Base-by-base conservation (phyloP, 2,329 filamentous ascomycete species). In the Nannizzia gypsea region DNA sequence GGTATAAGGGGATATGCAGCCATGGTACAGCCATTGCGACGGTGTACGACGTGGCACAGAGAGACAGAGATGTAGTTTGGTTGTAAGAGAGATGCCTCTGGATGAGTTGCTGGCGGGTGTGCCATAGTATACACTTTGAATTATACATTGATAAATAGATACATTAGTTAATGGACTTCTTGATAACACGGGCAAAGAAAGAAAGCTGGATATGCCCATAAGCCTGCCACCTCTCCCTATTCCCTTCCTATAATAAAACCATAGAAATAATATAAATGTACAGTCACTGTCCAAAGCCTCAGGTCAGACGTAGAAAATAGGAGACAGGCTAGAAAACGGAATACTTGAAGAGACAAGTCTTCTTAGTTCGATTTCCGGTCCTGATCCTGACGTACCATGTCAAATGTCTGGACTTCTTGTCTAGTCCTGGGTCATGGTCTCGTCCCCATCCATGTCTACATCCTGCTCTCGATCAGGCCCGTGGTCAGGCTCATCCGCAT, bases 341-440 rank as follows among this genome's bases (percentile, higher is more conserved):
- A 22, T 50, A 22, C 11, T 13, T 50, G 44, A 13, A 50, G 44
- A 50, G 22, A 50, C 44, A 26, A 15, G 20, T 3, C 20, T 6
- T 34, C 17, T 11, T 9, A 26, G 13, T 15, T 24, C 8, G 22
- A 15, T 31, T n/a, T 13, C 48, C 3, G 22, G n/a, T 31, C 22
- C 26, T 9, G 13, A 52, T 26, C 46, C 46, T 28, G n/a, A 3
- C 11, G 31, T 34, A 34, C 8, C 31, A 11, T 34, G 31, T 11
- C 11, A n/a, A 28, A 24, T 26, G 31, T 11, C 1, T 15, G 9
- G 24, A 6, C n/a, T 15, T 5, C 22, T n/a, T 15, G 46, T 40
- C 36, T 54, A 63, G 20, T 42, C 55, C 20, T 63, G 56, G 15
- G 60, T 11, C 62, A 61, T 61, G n/a, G 36, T 60, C 48, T 63